Evolutionary conservation across 768 basidiomycete genomes (phyloP), one percentile per base, ranked within the genome.

Genomic region (Lentinula raphanica): DNA sequence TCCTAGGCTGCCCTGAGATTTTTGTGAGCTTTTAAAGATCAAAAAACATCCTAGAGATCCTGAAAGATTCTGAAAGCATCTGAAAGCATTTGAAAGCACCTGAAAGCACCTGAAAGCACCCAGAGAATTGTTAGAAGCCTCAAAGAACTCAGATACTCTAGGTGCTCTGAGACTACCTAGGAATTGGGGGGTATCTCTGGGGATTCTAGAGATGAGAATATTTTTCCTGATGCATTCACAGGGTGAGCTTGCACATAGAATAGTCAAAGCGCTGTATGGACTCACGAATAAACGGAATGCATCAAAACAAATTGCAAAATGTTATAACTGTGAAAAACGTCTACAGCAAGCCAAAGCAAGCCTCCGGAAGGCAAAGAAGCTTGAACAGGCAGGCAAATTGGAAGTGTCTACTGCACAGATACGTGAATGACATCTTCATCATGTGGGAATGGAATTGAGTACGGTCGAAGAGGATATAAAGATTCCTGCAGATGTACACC

Each of bases 231-330:
- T n/a, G 6, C 29, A 13, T n/a, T 17, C 32, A 12, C 31, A 77
- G 76, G 71, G 72, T 1, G 74, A 79, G 58, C 66, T 69, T 0
- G 69, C 76, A 55, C 78, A 79, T 54, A 60, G 59, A 0, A 48
- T 54, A 0, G 68, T 70, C 8, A 78, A 79, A 60, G 50, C 40
- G 0, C 71, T 70, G 42, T 78, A 74, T 49, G 55, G 62, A 0
- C 35, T 62, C 0, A 66, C 69, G 7, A 69, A 72, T 63, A 70
- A 73, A 53, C 64, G 60, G 32, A 50, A 61, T 4, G 40, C 51
- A n/a, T 62, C 31, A 0, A 27, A 38, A 0, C 66, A 69, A 1
- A 76, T 77, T 27, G 66, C 69, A 0, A 62, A 32, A 13, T 58
- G 59, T 7, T 48, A 65, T 38, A 53, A 61, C 2, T 40, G 54